Percentiles rank a stretch among this genome's conserved stretches.
These are phyloP conservation scores for Puccinia hordei DNA, from an alignment of 1,284 basidiomycete species.

Conservation along the genomic window DNA sequence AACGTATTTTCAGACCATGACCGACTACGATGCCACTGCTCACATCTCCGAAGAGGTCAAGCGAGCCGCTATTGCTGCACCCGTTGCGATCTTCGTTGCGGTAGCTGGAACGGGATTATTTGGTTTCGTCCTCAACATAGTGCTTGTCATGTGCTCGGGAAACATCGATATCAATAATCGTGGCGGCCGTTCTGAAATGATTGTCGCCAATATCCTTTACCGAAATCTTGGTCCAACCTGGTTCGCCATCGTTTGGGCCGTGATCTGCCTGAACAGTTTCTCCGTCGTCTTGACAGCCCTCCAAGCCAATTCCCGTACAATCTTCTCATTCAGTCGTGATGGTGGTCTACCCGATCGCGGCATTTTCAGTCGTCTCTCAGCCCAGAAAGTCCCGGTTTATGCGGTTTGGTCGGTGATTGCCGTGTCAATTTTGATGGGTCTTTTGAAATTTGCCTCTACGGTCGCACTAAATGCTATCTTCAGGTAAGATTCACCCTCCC, in stretches of 20 bases:
- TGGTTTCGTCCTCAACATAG: slow-evolving; percentile 77
- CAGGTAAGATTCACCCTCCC: slow-evolving; percentile 55
- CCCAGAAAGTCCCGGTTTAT: slow-evolving; percentile 73
- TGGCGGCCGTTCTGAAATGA: slow-evolving; percentile 38
- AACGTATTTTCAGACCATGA: slow-evolving; percentile 52
- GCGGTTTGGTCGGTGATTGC: slow-evolving; percentile 68
- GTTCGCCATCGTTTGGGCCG: slow-evolving; percentile 41
- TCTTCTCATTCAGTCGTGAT: slow-evolving; percentile 88
- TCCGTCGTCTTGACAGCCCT: slow-evolving; percentile 65
- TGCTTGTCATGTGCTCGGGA: slow-evolving; percentile 74
- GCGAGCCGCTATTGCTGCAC: slow-evolving; percentile 78
- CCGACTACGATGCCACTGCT: slow-evolving; percentile 65
- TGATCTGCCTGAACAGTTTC: slow-evolving; percentile 56
- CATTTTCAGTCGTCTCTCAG: slow-evolving; percentile 70
- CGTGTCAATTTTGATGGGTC: slow-evolving; percentile 55
- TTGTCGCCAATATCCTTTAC: slow-evolving; percentile 48
- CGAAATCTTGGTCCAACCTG: slow-evolving; percentile 43
- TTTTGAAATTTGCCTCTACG: slow-evolving; percentile 75
- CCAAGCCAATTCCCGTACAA: slow-evolving; percentile 81
- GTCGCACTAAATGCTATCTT: slow-evolving; percentile 82
- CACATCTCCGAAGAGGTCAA: slow-evolving; percentile 92
- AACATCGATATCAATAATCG: slow-evolving; percentile 55
- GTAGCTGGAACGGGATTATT: slow-evolving; percentile 74
- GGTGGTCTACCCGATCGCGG: slow-evolving; percentile 76
- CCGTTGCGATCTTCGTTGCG: slow-evolving; percentile 79